Evolutionary conservation across 2,329 filamentous ascomycete species (phyloP).

Genomic region (Zasmidium cellare): DNA sequence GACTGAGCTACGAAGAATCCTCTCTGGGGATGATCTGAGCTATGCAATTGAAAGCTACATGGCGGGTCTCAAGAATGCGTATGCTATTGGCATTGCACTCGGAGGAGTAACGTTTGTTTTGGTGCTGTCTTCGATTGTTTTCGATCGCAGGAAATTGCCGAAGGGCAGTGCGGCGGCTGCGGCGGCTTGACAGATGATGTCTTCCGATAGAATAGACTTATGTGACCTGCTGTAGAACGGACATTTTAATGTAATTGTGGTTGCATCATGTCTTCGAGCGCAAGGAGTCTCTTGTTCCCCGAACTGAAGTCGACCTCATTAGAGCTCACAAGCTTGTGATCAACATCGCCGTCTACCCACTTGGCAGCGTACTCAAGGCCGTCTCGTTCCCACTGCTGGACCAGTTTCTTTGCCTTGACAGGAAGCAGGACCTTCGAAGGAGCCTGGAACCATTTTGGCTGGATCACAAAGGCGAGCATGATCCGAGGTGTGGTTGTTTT

Average conservation of each 20-base stretch:
- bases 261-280: conserved; percentile 20
- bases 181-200: no score
- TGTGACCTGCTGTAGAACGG: no score
- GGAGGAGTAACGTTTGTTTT: conserved; percentile 4
- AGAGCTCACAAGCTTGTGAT: conserved; percentile 23
- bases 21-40: conserved; percentile 43
- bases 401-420: conserved; percentile 12
- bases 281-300: conserved; percentile 15
- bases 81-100: conserved; percentile 23
- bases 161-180: no score
- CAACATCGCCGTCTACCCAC: conserved; percentile 24
- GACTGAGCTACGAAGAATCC: conserved; percentile 59
- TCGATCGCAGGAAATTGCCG: background rate
- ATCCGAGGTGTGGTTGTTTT: conserved; percentile 38
- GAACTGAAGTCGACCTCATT: conserved; percentile 23
- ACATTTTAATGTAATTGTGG: background rate
- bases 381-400: conserved; percentile 22
- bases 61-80: conserved; percentile 30
- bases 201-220: no score
- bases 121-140: background rate
- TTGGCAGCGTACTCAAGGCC: conserved; percentile 17
- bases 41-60: conserved; percentile 44
- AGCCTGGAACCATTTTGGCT: conserved; percentile 46
- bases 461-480: conserved; percentile 47
- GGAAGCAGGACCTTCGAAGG: conserved; percentile 22